Evolutionary conservation across 2,329 filamentous ascomycete species (phyloP), one percentile per base, ranked within the genome.

Genomic region (Penicillium vulpinum): DNA sequence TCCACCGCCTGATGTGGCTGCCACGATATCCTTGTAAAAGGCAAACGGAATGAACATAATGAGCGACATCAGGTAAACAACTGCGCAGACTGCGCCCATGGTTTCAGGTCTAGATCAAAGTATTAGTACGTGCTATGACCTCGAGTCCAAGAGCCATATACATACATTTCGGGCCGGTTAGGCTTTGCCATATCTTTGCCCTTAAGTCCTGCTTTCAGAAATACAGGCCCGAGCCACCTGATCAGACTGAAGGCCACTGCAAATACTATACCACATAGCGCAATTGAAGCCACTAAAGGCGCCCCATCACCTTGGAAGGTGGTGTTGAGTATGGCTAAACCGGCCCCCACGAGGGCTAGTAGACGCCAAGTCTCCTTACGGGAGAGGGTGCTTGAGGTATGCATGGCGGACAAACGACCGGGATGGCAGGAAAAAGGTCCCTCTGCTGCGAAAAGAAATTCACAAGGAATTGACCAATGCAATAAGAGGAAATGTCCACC

Each of bases 1-100:
- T 47, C 92, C 92, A 62, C 92, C 92, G 61, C 92, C 94, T 63
- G 91, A 96, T 21, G 94, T 97, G 38, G 92, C 92, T 16, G 91
- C 90, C 26, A 97, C 92, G 64, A 99, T 95, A 73, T 97, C 93
- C 77, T 97, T 96, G 81, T 97, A 97, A 75, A 99, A 97, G 1
- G 92, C 90, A 75, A 97, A 96, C 0, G 94, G 94, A 57, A 97
- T 92, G 74, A 99, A 99, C 61, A 91, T 79, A 64, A 97, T 95
- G 64, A 97, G 83, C 48, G 87, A 84, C 63, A 99, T 82, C 41
- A 99, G 83, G 76, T 97, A 97, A 26, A 97, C 92, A 63, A 94
- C 85, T 9, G 93, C 94, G 71, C 91, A 95, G 26, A 99, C 85
- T 56, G 91, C 91, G 29, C 94, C 94, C 92, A 99, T 97, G 64